Evolutionary conservation across 352 stramenopile genomes (phyloP), one percentile per base, ranked within the genome.

Genomic region (Phytophthora hibernalis): DNA sequence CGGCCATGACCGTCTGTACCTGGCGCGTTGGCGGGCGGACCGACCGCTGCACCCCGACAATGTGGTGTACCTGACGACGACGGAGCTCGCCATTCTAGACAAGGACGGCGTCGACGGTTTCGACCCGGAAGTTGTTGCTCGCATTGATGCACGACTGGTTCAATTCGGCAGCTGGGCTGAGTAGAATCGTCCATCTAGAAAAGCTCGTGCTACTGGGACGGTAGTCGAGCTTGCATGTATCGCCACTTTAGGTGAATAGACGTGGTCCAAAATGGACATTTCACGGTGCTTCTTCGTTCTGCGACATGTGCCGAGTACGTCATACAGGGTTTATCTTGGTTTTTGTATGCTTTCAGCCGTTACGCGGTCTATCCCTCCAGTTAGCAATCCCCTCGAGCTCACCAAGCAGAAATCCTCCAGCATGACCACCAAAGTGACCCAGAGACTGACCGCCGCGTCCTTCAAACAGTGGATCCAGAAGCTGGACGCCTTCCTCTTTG

Each of bases 21-120:
- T 97, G 53, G 79, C 87, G n/a, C 90, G 91, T 42, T 97, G 91
- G 91, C 83, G 87, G 20, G 66, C 69, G 38, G 79, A 93, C 11
- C 62, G 74, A 33, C 88, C 85, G 7, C 58, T 93, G 61, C 77
- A 75, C 31, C 85, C 87, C 1, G 89, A 96, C 72, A 97, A 97
- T 65, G 67, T 95, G 18, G 88, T 97, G 18, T 92, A 96, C 61
- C 68, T 96, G 60, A 96, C 89, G 45, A 85, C 80, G 31, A 93
- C 92, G 71, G 87, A 96, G 56, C 72, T 94, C 15, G 65, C 68
- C 37, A 68, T 55, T 9, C 68, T 92, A 60, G 85, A 94, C 67
- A 78, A 80, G 51, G 61, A 80, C 20, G 83, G 85, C 54, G 49
- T 88, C 37, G 75, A 89, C n/a, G 80, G 77, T 5, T 95, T 95